Percentiles rank a stretch among this genome's conserved stretches.
Evolutionary conservation across 2,329 filamentous ascomycete genomes (phyloP).

Genomic region (Trichoderma polysporum): DNA sequence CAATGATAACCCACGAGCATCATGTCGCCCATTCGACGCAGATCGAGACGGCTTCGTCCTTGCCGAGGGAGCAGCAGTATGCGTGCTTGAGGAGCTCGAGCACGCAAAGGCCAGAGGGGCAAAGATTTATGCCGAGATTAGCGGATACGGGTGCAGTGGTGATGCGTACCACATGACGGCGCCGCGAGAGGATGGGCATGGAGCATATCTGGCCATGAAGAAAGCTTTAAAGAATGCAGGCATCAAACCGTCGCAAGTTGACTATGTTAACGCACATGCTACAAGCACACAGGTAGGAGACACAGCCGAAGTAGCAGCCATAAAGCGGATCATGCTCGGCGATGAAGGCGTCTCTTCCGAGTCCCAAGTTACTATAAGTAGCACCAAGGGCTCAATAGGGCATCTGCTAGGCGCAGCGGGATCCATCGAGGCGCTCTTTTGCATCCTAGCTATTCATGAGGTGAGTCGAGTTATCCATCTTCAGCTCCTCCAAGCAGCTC

Average conservation of each 20-base stretch:
- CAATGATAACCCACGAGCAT: constrained; percentile 67
- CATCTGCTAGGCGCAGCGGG: constrained; percentile 91
- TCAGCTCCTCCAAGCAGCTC: constrained; percentile 7
- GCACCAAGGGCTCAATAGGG: constrained; percentile 90
- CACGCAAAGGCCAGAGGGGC: constrained; percentile 80
- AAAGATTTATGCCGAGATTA: constrained; percentile 82
- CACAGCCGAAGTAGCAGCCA: constrained; percentile 80
- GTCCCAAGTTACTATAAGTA: constrained; percentile 75
- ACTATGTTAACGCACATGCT: constrained; percentile 95
- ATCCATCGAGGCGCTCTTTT: constrained; percentile 84
- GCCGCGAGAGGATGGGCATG: constrained; percentile 76
- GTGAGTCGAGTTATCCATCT: constrained; percentile 49
- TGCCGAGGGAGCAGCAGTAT: constrained; percentile 83
- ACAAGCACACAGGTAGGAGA: constrained; percentile 87
- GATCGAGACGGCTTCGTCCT: constrained; percentile 85
- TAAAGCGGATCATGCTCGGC: constrained; percentile 73
- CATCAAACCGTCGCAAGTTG: constrained; percentile 67
- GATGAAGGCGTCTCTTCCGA: constrained; percentile 63
- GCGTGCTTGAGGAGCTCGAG: constrained; percentile 85
- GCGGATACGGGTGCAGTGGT: constrained; percentile 84
- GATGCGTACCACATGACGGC: constrained; percentile 95
- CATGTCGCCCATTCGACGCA: constrained; percentile 85
- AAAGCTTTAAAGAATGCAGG: constrained; percentile 72
- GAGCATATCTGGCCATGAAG: constrained; percentile 82
- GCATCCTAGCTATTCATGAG: constrained; percentile 74